Base-by-base conservation (phyloP, 495 filamentous ascomycete species). In the Cairneyella variabilis region DNA sequence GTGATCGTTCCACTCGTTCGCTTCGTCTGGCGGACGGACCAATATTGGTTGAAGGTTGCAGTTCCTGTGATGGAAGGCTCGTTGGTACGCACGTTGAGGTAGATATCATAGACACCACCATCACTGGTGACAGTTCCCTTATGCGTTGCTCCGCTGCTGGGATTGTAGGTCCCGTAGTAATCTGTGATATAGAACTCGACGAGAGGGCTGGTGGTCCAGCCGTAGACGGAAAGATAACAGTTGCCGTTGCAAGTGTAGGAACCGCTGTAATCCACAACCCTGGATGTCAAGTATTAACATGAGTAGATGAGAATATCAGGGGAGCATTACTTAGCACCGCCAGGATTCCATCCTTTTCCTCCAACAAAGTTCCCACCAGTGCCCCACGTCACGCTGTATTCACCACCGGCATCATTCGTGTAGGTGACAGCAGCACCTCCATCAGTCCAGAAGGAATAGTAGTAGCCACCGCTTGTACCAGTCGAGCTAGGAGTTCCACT, bases 361-460 rank as follows among this genome's bases (percentile, higher is more conserved):
- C 74, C 80, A 14, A 85, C 82, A 58, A 86, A 83, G 68, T 85
- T 83, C 32, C 80, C 82, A 36, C 70, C 71, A 62, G 77, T 75
- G 1, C 60, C 65, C 83, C 83, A 87, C 17, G 62, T 69, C 6
- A 86, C 73, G 49, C 68, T 76, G 71, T 84, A 87, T 38, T 71
- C 64, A 6, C 83, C 83, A 3, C 60, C 74, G 3, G 69, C 55
- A 2, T 74, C 76, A 58, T 86, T 85, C 64, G 76, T 80, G 67
- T 85, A 85, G 16, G 67, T 77, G 4, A 82, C 76, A 41, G 67
- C 61, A 51, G 72, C 74, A 25, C 68, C 72, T n/a, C 78, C 78
- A 55, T 86, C 80, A 26, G 75, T 82, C 83, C 83, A 86, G 70
- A 75, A 86, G 6, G 75, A 79, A 65, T 83, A 86, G 64, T 80